A percentile compares a stretch with the other conserved stretches of the same genome.
Conservation (phyloP, 2,329 filamentous ascomycete genomes). For the Monascus ruber region DNA sequence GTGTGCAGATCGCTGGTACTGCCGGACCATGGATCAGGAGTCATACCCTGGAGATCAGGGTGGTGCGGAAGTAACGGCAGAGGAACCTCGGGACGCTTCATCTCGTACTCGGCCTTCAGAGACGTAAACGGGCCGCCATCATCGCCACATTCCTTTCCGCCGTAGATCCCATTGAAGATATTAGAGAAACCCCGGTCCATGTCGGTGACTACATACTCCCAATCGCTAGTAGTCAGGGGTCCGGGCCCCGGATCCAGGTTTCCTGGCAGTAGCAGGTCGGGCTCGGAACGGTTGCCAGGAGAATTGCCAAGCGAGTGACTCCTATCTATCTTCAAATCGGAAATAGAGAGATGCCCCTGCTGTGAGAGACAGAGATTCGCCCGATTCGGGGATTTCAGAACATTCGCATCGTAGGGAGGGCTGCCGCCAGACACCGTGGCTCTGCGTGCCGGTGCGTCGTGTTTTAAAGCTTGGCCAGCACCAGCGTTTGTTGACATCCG, state of each 20-base stretch:
- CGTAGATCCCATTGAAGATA: slow-evolving; percentile 51
- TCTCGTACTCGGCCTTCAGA: slow-evolving; percentile 19
- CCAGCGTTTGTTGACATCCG: slow-evolving; percentile 16
- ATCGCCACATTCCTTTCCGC: slow-evolving; percentile 29
- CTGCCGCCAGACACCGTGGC: slow-evolving; percentile 23
- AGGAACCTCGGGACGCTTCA: slow-evolving; percentile 13
- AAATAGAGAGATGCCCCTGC: slow-evolving; percentile 9
- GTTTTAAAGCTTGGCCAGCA: slow-evolving; percentile 10
- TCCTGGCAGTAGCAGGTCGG: slow-evolving; percentile 34
- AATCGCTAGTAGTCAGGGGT: slow-evolving; percentile 54
- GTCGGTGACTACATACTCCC: slow-evolving; percentile 69
- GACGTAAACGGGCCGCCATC: slow-evolving; percentile 24
- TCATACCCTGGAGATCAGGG: slow-evolving; percentile 24
- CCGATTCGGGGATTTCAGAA: slow-evolving; percentile 22
- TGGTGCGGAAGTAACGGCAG: slow-evolving; percentile 9
- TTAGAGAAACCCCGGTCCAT: slow-evolving; percentile 71
- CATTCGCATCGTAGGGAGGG: slow-evolving; percentile 12
- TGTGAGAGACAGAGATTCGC: slow-evolving; percentile 13
- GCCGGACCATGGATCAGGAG: slow-evolving; percentile 28
- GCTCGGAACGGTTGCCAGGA: slow-evolving; percentile 19
- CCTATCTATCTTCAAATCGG: slow-evolving; percentile 13
- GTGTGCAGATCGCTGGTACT: slow-evolving; percentile 26
- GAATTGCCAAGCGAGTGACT: slow-evolving; percentile 49
- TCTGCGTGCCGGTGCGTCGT: slow-evolving; percentile 16
- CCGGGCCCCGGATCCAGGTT: slow-evolving; percentile 21